Conservation (phyloP, 1,284 basidiomycete genomes). For the Trametes polyzona region DNA sequence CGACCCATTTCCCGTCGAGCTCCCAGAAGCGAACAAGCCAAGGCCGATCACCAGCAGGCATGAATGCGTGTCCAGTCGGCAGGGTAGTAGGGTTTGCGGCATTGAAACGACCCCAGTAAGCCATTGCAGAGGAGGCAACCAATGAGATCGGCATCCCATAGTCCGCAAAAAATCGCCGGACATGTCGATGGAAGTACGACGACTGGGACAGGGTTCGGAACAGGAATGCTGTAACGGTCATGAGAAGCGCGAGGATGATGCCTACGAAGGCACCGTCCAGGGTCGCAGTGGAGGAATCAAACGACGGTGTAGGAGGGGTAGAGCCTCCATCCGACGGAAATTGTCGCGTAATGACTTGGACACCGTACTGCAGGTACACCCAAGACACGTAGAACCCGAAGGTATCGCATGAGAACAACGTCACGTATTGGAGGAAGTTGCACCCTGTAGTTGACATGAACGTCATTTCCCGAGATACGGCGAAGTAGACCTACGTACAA, state of each 20-base stretch:
- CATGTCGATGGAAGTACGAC: slow-evolving; percentile 70
- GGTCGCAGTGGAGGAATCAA: slow-evolving; percentile 33
- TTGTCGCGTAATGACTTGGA: slow-evolving; percentile 82
- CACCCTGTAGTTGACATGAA: slow-evolving; percentile 50
- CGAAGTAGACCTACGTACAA: slow-evolving; percentile 61
- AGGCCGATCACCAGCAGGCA: slow-evolving; percentile 71
- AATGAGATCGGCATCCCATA: slow-evolving; percentile 91
- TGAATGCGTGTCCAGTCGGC: slow-evolving; percentile 71
- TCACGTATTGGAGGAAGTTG: slow-evolving; percentile 85
- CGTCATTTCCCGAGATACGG: background rate
- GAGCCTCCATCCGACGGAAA: slow-evolving; percentile 47
- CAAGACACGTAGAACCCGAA: slow-evolving; percentile 92
- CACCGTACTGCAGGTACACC: slow-evolving; percentile 90
- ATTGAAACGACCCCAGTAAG: slow-evolving; percentile 86
- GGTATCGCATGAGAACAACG: slow-evolving; percentile 91
- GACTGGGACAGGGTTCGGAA: slow-evolving; percentile 71
- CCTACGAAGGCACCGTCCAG: slow-evolving; percentile 67
- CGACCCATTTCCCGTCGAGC: slow-evolving; percentile 88
- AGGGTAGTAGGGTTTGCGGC: slow-evolving; percentile 65
- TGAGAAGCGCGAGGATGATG: slow-evolving; percentile 78
- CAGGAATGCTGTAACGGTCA: slow-evolving; percentile 74
- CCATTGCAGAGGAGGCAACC: slow-evolving; percentile 72
- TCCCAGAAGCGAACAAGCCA: slow-evolving; percentile 96
- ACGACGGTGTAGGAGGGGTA: slow-evolving; percentile 8
- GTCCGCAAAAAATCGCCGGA: slow-evolving; percentile 78